These are phyloP conservation scores for Penicillium steckii DNA, from an alignment of 495 filamentous ascomycete species.

Conservation along the genomic window DNA sequence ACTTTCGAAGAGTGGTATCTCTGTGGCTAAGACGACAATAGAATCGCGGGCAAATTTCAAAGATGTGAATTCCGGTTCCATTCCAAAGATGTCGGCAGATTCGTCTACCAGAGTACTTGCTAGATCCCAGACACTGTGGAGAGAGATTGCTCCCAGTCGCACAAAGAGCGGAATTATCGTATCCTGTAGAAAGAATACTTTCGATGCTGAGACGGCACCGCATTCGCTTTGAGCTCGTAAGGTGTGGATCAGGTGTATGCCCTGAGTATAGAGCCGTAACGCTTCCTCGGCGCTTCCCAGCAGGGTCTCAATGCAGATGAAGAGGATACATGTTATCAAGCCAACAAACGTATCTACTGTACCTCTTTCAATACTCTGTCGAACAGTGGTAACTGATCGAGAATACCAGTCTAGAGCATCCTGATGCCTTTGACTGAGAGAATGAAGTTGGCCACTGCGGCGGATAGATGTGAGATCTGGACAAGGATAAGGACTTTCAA, in stretches of 20 bases:
- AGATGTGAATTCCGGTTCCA: slow-evolving; percentile 16
- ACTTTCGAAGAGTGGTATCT: slow-evolving; percentile 19
- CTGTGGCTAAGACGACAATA: slow-evolving; percentile 23
- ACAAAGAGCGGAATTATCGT: slow-evolving; percentile 40
- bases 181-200: slow-evolving; percentile 25
- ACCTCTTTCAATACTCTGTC: slow-evolving; percentile 40
- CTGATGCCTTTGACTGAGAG: slow-evolving; percentile 40
- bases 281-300: slow-evolving; percentile 36
- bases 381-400: slow-evolving; percentile 49
- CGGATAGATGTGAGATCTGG: slow-evolving; percentile 9
- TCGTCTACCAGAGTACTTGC: slow-evolving; percentile 12
- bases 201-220: slow-evolving; percentile 12
- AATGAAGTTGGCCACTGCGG: slow-evolving; percentile 14
- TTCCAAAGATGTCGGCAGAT: background rate
- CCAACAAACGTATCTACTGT: slow-evolving; percentile 31
- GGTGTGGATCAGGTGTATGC: slow-evolving; percentile 29
- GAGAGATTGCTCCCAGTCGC: slow-evolving; percentile 27
- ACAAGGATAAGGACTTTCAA: slow-evolving; percentile 35
- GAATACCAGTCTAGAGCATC: slow-evolving; percentile 42
- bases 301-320: slow-evolving; percentile 58
- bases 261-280: slow-evolving; percentile 35
- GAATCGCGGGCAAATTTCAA: slow-evolving; percentile 34
- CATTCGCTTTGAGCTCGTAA: slow-evolving; percentile 25
- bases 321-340: slow-evolving; percentile 55
- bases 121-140: slow-evolving; percentile 6